Evolutionary conservation across 2,329 filamentous ascomycete species (phyloP), one percentile per base, ranked within the genome.

Genomic region (Exophiala oligosperma): DNA sequence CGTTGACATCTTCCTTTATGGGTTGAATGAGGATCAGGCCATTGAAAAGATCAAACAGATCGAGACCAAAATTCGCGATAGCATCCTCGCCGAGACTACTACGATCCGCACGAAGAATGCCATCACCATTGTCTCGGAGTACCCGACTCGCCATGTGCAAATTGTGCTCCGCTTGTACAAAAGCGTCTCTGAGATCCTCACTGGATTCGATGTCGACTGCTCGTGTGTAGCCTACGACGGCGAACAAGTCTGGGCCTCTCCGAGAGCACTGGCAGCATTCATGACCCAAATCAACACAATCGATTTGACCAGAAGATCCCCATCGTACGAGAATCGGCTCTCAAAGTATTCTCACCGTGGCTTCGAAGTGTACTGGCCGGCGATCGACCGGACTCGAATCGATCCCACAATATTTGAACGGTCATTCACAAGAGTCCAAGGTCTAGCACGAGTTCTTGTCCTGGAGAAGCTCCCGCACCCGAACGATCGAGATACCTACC

Each of bases 391-490:
- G 17, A 83, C 83, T n/a, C 82, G 84, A 9, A 77, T 96, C 54
- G 91, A 96, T 66, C 91, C 91, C 4, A 95, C 90, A 23, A 92
- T 96, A 49, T 95, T 90, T 62, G 91, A 96, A 73, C 80, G 91
- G 49, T 91, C 86, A 56, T 95, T 95, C 66, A 80, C 81, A 50
- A 80, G 89, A 40, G 92, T 89, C 0, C 78, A 90, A 24, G 91
- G 91, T 1, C 81, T 96, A 21, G 90, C 91, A 26, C 82, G 91
- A 47, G 80, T 96, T 1, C 78, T 96, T 5, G 87, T 96, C 5
- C 78, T 95, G 1, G 91, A 96, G 70, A 86, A 87, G 46, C 79
- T 95, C 1, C 91, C 91, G 0, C 89, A 84, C 2, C 79, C 81
- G 2, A 77, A 76, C 9, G 86, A 90, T 40, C 81, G 91, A 53